Evolutionary conservation across 75 land plant species (phyloP), one percentile per base, ranked within the genome.

Genomic region (Picea glauca): DNA sequence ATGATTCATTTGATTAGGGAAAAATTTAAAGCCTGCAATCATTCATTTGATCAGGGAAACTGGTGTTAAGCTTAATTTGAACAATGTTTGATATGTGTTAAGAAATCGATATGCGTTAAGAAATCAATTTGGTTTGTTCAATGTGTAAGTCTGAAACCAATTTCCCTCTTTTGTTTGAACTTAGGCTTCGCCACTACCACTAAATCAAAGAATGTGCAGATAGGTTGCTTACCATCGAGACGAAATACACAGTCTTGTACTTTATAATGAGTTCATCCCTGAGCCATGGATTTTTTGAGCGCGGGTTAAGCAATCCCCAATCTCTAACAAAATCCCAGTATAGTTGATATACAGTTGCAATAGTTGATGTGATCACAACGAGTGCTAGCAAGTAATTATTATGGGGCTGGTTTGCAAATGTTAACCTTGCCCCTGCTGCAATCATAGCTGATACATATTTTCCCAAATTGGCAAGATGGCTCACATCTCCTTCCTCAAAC

Each of bases 241-340:
- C 13, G 66, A 91, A 97, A 78, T 97, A 97, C 26, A 91, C 80
- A 77, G 78, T 76, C 60, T 91, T 97, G 72, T 86, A 82, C 84
- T 88, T 93, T 4, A 97, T 75, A 46, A 94, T 74, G 67, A 97
- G 88, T 13, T 98, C 89, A 80, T 98, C 99, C 78, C 99, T 88
- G 12, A 98, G 93, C 88, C 89, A 93, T 17, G 81, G 88, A 58
- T 98, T 93, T 68, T 63, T 80, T 30, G 94, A 90, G 14, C 86
- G 83, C 1, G 83, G 88, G 74, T 89, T 87, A 58, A 98, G 66
- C 58, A 98, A 74, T 50, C 98, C 99, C 99, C 99, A 98, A 74
- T 98, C 99, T 81, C 83, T 83, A 13, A 91, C 91, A 66, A 92
- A 89, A 78, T 98, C 99, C 98, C 99, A 98, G 66, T 95, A 98